These are phyloP conservation scores for Boletus rufocinnamomeus DNA, from an alignment of 768 basidiomycete genomes.

Conservation along the genomic window DNA sequence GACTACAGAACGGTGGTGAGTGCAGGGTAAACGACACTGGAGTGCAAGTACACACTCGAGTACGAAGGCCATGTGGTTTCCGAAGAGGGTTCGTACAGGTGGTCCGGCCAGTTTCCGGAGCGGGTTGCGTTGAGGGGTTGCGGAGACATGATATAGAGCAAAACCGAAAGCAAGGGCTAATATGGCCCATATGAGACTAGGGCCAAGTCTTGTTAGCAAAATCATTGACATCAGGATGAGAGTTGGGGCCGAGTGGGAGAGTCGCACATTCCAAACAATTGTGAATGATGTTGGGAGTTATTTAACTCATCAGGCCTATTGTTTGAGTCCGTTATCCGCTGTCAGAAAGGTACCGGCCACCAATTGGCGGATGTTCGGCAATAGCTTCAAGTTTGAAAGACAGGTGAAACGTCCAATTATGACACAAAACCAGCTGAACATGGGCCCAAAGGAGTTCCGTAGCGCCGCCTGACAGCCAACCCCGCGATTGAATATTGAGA, in stretches of 20 bases:
- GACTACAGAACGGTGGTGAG: slow-evolving; percentile 39
- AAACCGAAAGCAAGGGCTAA: slow-evolving; percentile 19
- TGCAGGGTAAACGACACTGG: background rate
- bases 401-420: background rate
- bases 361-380: background rate
- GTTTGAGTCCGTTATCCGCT: background rate
- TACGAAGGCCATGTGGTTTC: slow-evolving; percentile 53
- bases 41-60: slow-evolving; percentile 51
- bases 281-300: background rate
- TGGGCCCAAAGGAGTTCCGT: background rate
- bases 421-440: background rate
- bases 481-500: no score
- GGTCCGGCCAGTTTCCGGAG: slow-evolving; percentile 64
- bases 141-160: slow-evolving; percentile 29
- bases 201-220: slow-evolving; percentile 1
- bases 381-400: background rate
- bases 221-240: slow-evolving; percentile 1
- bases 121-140: slow-evolving; percentile 41
- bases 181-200: slow-evolving; percentile 12
- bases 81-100: slow-evolving; percentile 48
- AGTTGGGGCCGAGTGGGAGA: background rate
- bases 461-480: background rate
- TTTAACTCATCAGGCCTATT: background rate
- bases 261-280: background rate
- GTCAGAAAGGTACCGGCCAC: background rate